Conservation (phyloP, 768 basidiomycete species). For the Amanita brunnescens region DNA sequence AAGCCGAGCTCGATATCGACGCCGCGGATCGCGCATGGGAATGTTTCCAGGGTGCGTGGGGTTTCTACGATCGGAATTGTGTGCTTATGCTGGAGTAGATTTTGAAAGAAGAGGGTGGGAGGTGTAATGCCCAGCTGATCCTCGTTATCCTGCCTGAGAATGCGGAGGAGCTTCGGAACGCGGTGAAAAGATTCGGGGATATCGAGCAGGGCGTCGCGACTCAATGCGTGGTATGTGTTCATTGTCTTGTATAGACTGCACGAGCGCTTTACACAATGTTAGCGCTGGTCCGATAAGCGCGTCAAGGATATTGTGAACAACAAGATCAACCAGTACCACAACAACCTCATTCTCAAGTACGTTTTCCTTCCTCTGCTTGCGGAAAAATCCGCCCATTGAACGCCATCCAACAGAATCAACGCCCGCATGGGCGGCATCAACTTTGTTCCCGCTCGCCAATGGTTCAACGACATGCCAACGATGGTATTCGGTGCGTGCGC, state of each 20-base stretch:
- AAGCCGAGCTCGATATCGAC: not conserved
- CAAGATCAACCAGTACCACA: slow-evolving; percentile 43
- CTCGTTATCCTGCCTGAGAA: slow-evolving; percentile 43
- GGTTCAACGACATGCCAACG: slow-evolving; percentile 22
- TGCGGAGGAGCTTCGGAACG: slow-evolving; percentile 34
- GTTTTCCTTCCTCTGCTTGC: too few relatives aligned
- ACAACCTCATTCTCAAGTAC: slow-evolving; percentile 47
- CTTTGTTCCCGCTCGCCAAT: slow-evolving; percentile 19
- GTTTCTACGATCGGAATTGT: too few relatives aligned
- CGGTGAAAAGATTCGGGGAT: slow-evolving; percentile 54
- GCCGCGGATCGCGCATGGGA: not conserved
- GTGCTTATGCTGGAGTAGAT: not conserved
- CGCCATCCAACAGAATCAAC: slow-evolving; percentile 48
- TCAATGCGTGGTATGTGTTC: slow-evolving; percentile 1
- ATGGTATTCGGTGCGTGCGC: slow-evolving; percentile 37
- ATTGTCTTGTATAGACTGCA: not conserved
- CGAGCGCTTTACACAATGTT: slow-evolving; percentile 8
- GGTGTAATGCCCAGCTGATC: slow-evolving; percentile 20
- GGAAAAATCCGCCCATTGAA: too few relatives aligned
- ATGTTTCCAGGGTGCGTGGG: not conserved
- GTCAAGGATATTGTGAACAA: not conserved
- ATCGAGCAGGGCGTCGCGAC: slow-evolving; percentile 16
- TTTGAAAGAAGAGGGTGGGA: slow-evolving; percentile 2
- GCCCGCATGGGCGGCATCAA: slow-evolving; percentile 47
- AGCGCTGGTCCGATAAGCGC: slow-evolving; percentile 21